These are phyloP conservation scores for Apiotrichum siamense DNA, from an alignment of 1,284 basidiomycete species.

Conservation along the genomic window DNA sequence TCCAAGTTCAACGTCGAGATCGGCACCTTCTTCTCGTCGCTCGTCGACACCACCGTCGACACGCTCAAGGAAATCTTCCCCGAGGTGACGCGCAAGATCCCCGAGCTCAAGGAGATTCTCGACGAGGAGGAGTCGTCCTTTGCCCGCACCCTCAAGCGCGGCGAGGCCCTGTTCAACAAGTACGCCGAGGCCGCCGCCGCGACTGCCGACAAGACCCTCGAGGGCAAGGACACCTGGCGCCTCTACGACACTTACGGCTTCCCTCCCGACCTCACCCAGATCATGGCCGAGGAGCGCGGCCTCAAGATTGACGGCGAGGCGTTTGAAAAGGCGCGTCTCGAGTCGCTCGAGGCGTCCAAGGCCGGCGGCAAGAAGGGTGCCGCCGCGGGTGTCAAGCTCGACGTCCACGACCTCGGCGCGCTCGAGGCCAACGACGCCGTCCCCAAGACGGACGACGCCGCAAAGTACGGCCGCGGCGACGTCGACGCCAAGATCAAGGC, in stretches of 20 bases:
- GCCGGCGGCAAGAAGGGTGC: conserved; percentile 62
- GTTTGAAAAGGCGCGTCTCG: conserved; percentile 82
- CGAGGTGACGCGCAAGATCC: conserved; percentile 76
- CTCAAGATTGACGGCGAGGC: conserved; percentile 80
- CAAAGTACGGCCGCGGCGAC: conserved; percentile 83
- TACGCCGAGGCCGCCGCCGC: conserved; percentile 70
- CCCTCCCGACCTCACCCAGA: conserved; percentile 89
- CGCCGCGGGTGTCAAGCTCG: conserved; percentile 72
- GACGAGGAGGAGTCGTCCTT: conserved; percentile 98
- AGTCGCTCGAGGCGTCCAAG: conserved; percentile 88
- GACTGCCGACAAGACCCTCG: conserved; percentile 62
- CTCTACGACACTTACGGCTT: conserved; percentile 99
- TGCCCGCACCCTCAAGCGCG: conserved; percentile 89
- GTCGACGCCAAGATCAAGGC: conserved; percentile 72
- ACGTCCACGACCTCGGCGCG: conserved; percentile 88
- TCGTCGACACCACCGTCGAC: conserved; percentile 83
- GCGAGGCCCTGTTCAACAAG: conserved; percentile 92
- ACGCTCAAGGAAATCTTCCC: conserved; percentile 88
- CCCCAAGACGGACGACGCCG: conserved; percentile 89
- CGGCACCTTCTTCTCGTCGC: conserved; percentile 88
- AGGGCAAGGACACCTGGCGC: conserved; percentile 91
- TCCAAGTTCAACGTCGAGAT: conserved; percentile 94
- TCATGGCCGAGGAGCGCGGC: conserved; percentile 95
- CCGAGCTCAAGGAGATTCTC: conserved; percentile 88
- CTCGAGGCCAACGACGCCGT: conserved; percentile 74